Conservation (phyloP, 345 rosid genomes). For the Salix dunnii region DNA sequence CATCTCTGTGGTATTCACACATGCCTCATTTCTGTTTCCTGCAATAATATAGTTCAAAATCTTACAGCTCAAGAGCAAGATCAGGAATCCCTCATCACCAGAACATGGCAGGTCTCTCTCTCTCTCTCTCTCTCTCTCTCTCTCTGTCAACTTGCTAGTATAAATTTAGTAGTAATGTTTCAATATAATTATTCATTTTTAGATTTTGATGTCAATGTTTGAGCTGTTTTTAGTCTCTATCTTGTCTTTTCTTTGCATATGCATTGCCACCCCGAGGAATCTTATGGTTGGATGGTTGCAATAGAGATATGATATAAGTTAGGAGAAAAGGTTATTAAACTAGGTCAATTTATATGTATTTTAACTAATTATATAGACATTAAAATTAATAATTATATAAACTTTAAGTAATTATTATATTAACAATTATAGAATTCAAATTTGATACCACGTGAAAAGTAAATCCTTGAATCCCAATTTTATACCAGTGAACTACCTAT, state of each 20-base stretch:
- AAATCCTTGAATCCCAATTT: too few relatives aligned
- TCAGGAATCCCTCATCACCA: neutral
- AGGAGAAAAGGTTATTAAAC: neutral
- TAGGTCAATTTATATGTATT: too few relatives aligned
- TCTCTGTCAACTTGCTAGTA: neutral
- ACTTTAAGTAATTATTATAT: rapidly evolving
- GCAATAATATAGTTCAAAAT: neutral
- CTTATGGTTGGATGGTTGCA: neutral
- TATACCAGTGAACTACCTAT: too few relatives aligned
- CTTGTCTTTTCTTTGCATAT: too few relatives aligned
- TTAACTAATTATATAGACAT: too few relatives aligned
- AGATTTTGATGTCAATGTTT: neutral
- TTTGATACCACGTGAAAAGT: too few relatives aligned
- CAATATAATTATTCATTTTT: too few relatives aligned
- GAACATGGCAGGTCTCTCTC: slow-evolving; percentile 18
- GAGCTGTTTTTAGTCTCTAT: neutral
- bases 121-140: neutral
- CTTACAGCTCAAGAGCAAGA: neutral
- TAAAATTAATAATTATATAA: too few relatives aligned
- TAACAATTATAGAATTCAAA: too few relatives aligned
- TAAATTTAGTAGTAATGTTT: neutral
- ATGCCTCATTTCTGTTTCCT: neutral
- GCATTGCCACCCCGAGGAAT: neutral
- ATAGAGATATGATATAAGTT: neutral
- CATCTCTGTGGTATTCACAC: neutral